Conservation (phyloP, 495 filamentous ascomycete genomes). For the Delitschia confertaspora region DNA sequence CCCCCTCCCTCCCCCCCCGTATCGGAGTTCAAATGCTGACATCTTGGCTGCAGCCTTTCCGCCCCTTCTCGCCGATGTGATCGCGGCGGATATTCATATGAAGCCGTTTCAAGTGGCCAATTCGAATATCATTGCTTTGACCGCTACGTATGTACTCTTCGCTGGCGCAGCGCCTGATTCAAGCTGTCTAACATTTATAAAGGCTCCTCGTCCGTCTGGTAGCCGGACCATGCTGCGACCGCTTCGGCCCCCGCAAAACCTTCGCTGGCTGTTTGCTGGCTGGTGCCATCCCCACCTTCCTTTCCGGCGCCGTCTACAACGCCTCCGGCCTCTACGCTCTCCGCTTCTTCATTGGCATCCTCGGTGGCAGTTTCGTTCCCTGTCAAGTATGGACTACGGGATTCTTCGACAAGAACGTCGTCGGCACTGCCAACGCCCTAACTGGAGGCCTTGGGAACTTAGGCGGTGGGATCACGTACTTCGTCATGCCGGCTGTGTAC, state of each 20-base stretch:
- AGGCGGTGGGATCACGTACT: constrained; percentile 80
- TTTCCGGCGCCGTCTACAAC: constrained; percentile 66
- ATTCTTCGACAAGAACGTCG: constrained; percentile 92
- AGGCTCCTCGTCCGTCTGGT: constrained; percentile 74
- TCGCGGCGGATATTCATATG: constrained; percentile 59
- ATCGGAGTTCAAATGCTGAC: constrained; percentile 4
- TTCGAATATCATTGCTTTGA: constrained; percentile 82
- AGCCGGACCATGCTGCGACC: constrained; percentile 77
- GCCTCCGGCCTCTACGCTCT: constrained; percentile 63
- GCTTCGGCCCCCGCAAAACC: constrained; percentile 69
- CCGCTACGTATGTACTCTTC: constrained; percentile 61
- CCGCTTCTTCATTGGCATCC: constrained; percentile 88
- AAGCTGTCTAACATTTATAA: background rate
- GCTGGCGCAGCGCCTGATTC: no score
- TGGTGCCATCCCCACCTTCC: constrained; percentile 73
- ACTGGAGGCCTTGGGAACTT: constrained; percentile 83
- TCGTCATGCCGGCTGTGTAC: constrained; percentile 79
- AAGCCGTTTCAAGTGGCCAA: constrained; percentile 67
- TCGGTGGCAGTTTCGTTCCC: constrained; percentile 84
- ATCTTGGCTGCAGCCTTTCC: constrained; percentile 35
- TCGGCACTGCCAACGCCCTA: constrained; percentile 82
- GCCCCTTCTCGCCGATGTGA: constrained; percentile 34
- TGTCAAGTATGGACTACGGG: constrained; percentile 95
- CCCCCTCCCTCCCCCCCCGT: background rate
- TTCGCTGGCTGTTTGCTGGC: constrained; percentile 67